Conservation (phyloP, 1,139 yeast species). For the Pneumocystis wakefieldiae region DNA sequence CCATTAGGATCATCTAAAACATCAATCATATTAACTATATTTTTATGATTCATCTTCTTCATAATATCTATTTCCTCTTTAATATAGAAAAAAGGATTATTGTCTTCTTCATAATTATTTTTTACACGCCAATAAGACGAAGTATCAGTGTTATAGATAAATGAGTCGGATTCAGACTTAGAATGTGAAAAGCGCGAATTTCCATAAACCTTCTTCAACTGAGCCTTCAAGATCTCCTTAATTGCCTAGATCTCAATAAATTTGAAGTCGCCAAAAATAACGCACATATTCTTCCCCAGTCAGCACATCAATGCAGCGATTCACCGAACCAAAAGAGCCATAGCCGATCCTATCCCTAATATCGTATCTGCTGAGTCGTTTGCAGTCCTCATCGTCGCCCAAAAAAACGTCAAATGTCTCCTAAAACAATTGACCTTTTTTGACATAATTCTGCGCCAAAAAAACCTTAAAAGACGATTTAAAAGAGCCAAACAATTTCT, state of each 20-base stretch:
- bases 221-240: not conserved
- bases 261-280: not conserved
- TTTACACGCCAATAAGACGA: not conserved
- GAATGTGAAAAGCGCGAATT: not conserved
- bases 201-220: not conserved
- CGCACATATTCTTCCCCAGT: slow-evolving; percentile 30
- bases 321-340: slow-evolving; percentile 84
- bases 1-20: slow-evolving; percentile 59
- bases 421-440: slow-evolving; percentile 12
- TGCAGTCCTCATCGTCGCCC: slow-evolving; percentile 22
- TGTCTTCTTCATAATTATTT: slow-evolving; percentile 21
- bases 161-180: not conserved
- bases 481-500: not conserved
- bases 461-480: not conserved
- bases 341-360: slow-evolving; percentile 56
- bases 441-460: not conserved
- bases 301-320: slow-evolving; percentile 54
- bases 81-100: slow-evolving; percentile 25
- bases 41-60: slow-evolving; percentile 64
- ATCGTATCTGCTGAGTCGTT: slow-evolving; percentile 35
- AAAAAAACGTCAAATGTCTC: slow-evolving; percentile 15
- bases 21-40: slow-evolving; percentile 74
- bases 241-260: not conserved
- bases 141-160: not conserved
- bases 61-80: slow-evolving; percentile 76